Evolutionary conservation across 2,329 filamentous ascomycete species (phyloP).

Genomic region (Neoscytalidium dimidiatum): DNA sequence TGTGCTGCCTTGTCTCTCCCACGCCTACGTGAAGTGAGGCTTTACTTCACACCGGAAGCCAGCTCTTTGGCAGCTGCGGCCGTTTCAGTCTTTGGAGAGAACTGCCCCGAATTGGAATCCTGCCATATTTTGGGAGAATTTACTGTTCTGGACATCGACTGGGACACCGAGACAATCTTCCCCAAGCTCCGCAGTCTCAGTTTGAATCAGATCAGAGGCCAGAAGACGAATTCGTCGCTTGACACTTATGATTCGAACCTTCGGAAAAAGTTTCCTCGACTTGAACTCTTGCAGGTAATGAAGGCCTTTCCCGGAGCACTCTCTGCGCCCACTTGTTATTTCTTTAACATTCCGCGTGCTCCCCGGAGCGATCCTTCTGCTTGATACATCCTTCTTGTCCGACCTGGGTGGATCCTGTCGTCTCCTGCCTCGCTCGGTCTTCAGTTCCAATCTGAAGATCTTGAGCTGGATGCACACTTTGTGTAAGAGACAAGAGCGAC

Average conservation of each 20-base stretch:
- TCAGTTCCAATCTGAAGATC: slow-evolving; percentile 14
- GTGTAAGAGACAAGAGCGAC: slow-evolving; percentile 20
- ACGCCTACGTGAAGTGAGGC: neutral
- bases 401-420: neutral
- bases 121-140: slow-evolving; percentile 6
- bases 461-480: slow-evolving; percentile 20
- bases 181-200: slow-evolving; percentile 4
- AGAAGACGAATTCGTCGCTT: slow-evolving; percentile 3
- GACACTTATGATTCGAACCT: neutral
- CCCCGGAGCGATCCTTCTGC: slow-evolving; percentile 1
- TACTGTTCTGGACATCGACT: slow-evolving; percentile 5
- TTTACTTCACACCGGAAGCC: neutral
- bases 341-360: neutral
- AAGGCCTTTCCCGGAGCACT: neutral
- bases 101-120: neutral
- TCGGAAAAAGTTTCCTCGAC: slow-evolving; percentile 1
- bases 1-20: neutral
- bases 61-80: neutral
- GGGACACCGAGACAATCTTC: neutral
- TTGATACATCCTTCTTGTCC: neutral
- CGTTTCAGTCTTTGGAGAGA: neutral
- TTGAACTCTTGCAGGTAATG: slow-evolving; percentile 1
- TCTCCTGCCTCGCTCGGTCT: slow-evolving; percentile 20
- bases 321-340: neutral
- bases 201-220: slow-evolving; percentile 1